Percentiles rank a stretch among this genome's conserved stretches.
Evolutionary conservation across 2,329 filamentous ascomycete genomes (phyloP).

Genomic region (Fusarium abutilonis): DNA sequence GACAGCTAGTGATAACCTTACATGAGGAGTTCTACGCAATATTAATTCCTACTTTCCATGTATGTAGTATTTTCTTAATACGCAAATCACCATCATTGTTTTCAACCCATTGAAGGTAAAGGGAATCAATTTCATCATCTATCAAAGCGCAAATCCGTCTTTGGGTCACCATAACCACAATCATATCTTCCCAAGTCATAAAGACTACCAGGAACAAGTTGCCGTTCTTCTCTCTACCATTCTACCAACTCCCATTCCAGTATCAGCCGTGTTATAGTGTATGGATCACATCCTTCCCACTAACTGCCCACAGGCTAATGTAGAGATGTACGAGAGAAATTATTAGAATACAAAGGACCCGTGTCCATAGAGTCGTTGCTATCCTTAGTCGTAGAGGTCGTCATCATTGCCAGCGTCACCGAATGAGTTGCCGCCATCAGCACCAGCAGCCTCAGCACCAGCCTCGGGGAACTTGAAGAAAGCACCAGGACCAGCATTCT

Average conservation of each 20-base stretch:
- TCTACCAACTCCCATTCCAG: slow-evolving; percentile 52
- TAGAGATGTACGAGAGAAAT: slow-evolving; percentile 52
- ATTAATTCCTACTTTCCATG: background rate
- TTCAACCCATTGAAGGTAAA: slow-evolving; percentile 21
- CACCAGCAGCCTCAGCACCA: slow-evolving; percentile 68
- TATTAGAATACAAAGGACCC: slow-evolving; percentile 60
- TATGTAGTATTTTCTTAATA: background rate
- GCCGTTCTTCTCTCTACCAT: slow-evolving; percentile 43
- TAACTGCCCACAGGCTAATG: slow-evolving; percentile 38
- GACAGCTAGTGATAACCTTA: background rate
- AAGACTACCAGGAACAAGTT: slow-evolving; percentile 27
- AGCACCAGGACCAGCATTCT: slow-evolving; percentile 93
- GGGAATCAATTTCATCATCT: slow-evolving; percentile 49
- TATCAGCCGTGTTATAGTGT: slow-evolving; percentile 41
- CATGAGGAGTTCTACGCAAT: background rate
- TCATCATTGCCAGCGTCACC: slow-evolving; percentile 93
- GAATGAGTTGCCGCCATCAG: slow-evolving; percentile 71
- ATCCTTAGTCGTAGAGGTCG: slow-evolving; percentile 89
- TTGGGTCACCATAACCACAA: slow-evolving; percentile 26
- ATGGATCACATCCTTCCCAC: slow-evolving; percentile 39
- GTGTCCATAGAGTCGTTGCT: slow-evolving; percentile 36
- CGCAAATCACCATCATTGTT: background rate
- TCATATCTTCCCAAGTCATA: slow-evolving; percentile 22
- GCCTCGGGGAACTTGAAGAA: slow-evolving; percentile 97
- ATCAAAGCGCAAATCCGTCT: slow-evolving; percentile 43